Evolutionary conservation across 2,329 filamentous ascomycete species (phyloP).

Genomic region (Fusarium incarnatum): DNA sequence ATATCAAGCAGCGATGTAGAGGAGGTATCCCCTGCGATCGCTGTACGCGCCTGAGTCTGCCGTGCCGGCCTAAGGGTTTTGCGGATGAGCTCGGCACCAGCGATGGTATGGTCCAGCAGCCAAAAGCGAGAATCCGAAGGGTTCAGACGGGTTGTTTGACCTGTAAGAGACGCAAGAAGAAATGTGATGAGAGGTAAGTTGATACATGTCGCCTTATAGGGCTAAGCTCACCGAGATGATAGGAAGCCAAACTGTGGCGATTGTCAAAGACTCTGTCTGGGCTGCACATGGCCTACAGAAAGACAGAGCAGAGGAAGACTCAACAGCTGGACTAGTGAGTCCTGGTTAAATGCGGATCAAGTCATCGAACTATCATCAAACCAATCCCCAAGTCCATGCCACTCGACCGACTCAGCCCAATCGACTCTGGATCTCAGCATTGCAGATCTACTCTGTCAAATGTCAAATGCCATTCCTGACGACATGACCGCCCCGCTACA

Average conservation of each 20-base stretch:
- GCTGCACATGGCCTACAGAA: not conserved
- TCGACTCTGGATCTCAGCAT: slow-evolving; percentile 9
- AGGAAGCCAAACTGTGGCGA: slow-evolving; percentile 12
- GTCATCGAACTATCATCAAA: slow-evolving; percentile 1
- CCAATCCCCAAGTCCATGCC: not conserved
- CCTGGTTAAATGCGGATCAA: slow-evolving; percentile 8
- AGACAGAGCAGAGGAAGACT: not conserved
- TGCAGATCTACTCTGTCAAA: slow-evolving; percentile 5
- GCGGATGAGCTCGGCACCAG: not conserved
- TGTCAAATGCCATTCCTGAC: not conserved
- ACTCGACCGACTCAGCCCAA: not conserved
- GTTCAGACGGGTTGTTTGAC: slow-evolving; percentile 10
- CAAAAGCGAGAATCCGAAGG: not conserved
- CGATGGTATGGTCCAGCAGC: not conserved
- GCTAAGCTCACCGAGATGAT: not conserved
- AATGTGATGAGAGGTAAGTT: slow-evolving; percentile 6
- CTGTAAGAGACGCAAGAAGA: slow-evolving; percentile 12
- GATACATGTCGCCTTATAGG: not conserved
- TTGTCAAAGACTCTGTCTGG: slow-evolving; percentile 1
- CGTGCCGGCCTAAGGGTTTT: not conserved
- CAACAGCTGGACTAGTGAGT: slow-evolving; percentile 7
- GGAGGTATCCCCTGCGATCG: slow-evolving; percentile 1
- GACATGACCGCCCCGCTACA: not conserved
- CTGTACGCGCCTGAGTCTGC: slow-evolving; percentile 1
- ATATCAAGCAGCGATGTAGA: slow-evolving; percentile 15